Evolutionary conservation across 208 protist species (phyloP), one percentile per base, ranked within the genome.

Genomic region (Angomonas ambiguus): DNA sequence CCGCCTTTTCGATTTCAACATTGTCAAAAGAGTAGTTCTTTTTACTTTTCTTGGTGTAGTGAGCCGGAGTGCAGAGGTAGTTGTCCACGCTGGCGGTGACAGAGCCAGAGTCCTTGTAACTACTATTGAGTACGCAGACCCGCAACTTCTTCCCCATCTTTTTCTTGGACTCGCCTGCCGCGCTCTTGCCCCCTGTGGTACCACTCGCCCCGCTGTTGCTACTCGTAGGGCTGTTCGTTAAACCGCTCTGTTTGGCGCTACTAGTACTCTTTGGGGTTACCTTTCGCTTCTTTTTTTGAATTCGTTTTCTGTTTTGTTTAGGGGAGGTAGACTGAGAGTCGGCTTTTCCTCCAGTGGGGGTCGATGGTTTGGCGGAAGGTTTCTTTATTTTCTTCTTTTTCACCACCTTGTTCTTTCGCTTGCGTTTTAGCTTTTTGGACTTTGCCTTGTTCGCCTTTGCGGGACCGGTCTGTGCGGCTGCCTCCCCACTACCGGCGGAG

Each of bases 41-140:
- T 30, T 83, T 80, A 27, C 88, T 75, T 72, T 87, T 87, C 65
- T 83, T 87, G 24, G 85, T 73, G 72, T 87, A 92, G 70, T 95
- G 80, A 42, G 79, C 72, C 22, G 89, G 89, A 5, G 82, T 92
- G 68, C 89, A 95, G 61, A 72, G 72, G 71, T 82, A 95, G 71
- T 92, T 83, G 70, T 95, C 89, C 25, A 93, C 61, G 32, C 68
- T 67, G 18, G 82, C 86, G 22, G 89, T 95, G 30, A 69, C 77
- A 13, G 89, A 92, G 67, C 87, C 79, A 51, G 77, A 73, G 18
- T 82, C 86, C 33, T 86, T 82, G 79, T 95, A 95, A 73, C 84
- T 93, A 74, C 86, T 93, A 56, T 74, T 88, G 25, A 95, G 81
- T 41, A 95, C 89, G 68, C 86, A 92, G 11, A 95, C 69, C 45